A percentile compares a stretch with the other conserved stretches of the same genome.
Conservation (phyloP, 176 grass and related monocot species). For the Paspalum notatum region DNA sequence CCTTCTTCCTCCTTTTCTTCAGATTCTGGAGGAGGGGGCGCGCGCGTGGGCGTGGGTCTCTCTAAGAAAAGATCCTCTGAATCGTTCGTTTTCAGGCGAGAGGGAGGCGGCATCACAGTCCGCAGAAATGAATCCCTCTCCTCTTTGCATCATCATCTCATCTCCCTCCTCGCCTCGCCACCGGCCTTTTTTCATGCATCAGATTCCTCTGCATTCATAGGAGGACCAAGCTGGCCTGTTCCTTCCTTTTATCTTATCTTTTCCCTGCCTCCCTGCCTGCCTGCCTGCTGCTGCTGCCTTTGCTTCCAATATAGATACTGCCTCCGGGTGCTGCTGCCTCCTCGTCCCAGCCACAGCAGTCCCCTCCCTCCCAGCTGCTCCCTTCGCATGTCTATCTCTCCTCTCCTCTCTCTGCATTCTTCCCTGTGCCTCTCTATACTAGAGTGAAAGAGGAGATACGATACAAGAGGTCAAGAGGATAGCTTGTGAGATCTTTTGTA, state of each 20-base stretch:
- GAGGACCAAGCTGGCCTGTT: constrained; percentile 2
- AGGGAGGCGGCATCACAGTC: background rate
- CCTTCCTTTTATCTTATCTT: background rate
- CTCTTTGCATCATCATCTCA: background rate
- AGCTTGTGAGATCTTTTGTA: constrained; percentile 30
- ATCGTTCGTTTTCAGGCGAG: constrained; percentile 43
- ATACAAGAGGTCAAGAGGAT: background rate
- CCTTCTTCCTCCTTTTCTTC: background rate
- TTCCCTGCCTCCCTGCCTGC: constrained; percentile 6
- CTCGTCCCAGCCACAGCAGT: constrained; percentile 22
- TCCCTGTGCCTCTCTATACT: background rate
- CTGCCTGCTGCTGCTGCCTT: background rate
- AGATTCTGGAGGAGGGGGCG: constrained; percentile 31
- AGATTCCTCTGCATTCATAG: constrained; percentile 47
- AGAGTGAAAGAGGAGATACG: background rate
- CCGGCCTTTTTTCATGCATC: constrained; percentile 31
- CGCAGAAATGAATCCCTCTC: background rate
- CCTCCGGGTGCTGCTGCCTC: constrained; percentile 47
- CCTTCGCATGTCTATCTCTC: background rate
- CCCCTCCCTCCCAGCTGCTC: background rate
- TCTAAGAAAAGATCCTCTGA: constrained; percentile 26
- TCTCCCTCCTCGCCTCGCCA: background rate
- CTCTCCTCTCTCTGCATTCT: constrained; percentile 3
- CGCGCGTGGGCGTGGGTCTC: background rate
- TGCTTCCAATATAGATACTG: constrained; percentile 46